These are phyloP conservation scores for Teratosphaeria zuluensis DNA, from an alignment of 2,329 filamentous ascomycete genomes.

Conservation along the genomic window DNA sequence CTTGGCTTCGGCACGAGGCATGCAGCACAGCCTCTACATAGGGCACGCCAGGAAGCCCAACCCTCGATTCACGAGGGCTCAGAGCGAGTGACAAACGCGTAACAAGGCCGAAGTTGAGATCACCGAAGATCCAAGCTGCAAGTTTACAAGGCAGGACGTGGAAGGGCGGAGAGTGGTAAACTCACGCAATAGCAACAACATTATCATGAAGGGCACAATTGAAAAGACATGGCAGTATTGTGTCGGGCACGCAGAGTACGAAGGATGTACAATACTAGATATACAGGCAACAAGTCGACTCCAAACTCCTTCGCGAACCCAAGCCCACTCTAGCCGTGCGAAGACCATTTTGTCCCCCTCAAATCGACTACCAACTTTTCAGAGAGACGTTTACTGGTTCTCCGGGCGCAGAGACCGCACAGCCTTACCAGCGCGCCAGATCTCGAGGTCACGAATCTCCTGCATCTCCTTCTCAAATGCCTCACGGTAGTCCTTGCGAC, in stretches of 20 bases:
- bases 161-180: not conserved
- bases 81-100: not conserved
- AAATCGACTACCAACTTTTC: not conserved
- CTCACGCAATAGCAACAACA: not conserved
- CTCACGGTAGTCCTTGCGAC: slow-evolving; percentile 89
- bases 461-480: slow-evolving; percentile 97
- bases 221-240: not conserved
- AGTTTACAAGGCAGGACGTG: too few species aligned
- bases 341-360: not conserved
- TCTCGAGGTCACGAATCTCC: slow-evolving; percentile 96
- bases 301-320: not conserved
- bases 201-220: not conserved
- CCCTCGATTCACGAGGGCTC: not conserved
- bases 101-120: not conserved
- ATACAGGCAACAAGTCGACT: not conserved
- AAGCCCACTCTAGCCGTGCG: not conserved
- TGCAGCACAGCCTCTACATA: not conserved
- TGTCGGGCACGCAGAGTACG: not conserved
- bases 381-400: slow-evolving; percentile 20
- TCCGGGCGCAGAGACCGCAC: slow-evolving; percentile 51
- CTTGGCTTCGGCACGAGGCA: not conserved
- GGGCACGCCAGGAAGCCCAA: not conserved
- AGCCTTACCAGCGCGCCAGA: slow-evolving; percentile 97
- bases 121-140: not conserved
- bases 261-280: not conserved